Conservation (phyloP, 2,329 filamentous ascomycete genomes). For the Blumeria hordei region DNA sequence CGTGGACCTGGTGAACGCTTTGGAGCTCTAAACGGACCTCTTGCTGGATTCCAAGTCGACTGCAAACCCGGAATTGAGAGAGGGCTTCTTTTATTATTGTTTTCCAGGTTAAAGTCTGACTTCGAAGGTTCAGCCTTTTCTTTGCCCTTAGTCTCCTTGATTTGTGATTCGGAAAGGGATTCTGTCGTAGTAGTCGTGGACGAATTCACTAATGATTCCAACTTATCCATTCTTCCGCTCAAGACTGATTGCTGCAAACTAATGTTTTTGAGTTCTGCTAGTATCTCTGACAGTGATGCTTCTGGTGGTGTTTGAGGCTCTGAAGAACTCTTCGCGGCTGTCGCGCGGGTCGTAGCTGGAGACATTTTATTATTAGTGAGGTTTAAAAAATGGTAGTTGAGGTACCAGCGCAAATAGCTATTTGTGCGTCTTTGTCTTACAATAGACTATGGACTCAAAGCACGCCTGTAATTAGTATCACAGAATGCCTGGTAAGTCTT, state of each 20-base stretch:
- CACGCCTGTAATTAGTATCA: too few species aligned
- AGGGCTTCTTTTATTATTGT: neutral
- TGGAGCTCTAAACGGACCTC: neutral
- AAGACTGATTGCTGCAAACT: neutral
- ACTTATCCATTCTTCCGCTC: neutral
- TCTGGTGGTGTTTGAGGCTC: neutral
- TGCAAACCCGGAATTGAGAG: neutral
- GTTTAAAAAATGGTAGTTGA: too few species aligned
- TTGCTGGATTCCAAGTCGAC: neutral
- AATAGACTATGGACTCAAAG: too few species aligned
- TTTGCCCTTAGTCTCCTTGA: neutral
- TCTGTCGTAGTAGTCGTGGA: neutral
- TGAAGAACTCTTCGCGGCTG: neutral
- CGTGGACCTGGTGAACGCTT: neutral
- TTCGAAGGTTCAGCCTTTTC: neutral
- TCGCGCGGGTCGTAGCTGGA: too few species aligned
- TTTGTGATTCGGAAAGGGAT: neutral
- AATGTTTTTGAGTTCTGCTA: neutral
- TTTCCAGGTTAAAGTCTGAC: neutral
- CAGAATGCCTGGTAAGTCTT: too few species aligned
- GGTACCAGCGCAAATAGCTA: too few species aligned
- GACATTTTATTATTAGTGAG: too few species aligned
- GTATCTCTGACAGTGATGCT: neutral
- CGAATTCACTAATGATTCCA: neutral
- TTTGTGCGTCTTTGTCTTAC: too few species aligned